A percentile compares a stretch with the other conserved stretches of the same genome.
Evolutionary conservation across 176 grass and related monocot genomes (phyloP).

Genomic region (Neostapfia colusana): DNA sequence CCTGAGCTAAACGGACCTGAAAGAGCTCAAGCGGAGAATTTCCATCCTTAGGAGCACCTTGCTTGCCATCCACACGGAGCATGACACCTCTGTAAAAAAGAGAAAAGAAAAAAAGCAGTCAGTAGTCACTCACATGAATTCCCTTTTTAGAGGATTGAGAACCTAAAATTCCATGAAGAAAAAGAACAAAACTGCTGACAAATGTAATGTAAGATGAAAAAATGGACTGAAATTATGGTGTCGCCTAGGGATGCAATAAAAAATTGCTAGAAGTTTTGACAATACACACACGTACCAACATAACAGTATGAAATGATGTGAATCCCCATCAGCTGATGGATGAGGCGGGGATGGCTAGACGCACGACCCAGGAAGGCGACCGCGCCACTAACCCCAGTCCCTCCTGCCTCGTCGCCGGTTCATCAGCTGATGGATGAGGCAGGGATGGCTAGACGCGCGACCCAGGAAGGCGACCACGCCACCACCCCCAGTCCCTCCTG

Average conservation of each 20-base stretch:
- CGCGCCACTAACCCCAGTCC: too few species aligned
- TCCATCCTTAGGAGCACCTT: slow-evolving; percentile 97
- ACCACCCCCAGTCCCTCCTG: too few species aligned
- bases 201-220: neutral
- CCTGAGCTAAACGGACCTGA: slow-evolving; percentile 55
- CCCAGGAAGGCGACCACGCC: too few species aligned
- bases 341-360: too few species aligned
- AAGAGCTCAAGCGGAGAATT: slow-evolving; percentile 92
- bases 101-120: neutral
- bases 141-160: neutral
- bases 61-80: slow-evolving; percentile 95
- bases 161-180: neutral
- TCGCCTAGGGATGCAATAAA: neutral
- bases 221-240: neutral
- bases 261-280: neutral
- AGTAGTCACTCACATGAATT: slow-evolving; percentile 21
- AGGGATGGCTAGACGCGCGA: too few species aligned
- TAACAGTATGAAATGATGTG: neutral
- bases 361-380: too few species aligned
- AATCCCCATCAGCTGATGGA: too few species aligned
- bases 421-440: too few species aligned
- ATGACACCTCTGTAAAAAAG: slow-evolving; percentile 71
- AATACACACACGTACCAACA: neutral
- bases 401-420: too few species aligned
- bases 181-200: slow-evolving; percentile 9